Base-by-base conservation (phyloP, 441 rosid genomes). In the Erysimum cheiri region DNA sequence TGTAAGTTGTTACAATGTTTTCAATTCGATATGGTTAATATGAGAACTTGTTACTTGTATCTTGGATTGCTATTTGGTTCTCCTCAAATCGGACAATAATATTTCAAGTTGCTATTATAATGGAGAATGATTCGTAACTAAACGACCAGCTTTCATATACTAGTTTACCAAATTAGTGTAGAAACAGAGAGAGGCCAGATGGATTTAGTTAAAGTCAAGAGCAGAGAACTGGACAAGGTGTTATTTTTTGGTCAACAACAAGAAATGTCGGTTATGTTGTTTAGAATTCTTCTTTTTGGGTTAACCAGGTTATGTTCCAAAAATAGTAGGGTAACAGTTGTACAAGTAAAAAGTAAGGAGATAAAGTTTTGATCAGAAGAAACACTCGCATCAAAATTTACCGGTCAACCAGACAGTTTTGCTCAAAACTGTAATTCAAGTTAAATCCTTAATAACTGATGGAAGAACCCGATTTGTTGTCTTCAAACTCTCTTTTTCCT, bases 401-500 rank as follows among this genome's bases (percentile, higher is more conserved):
- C 59, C 6, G 31, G 39, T 54, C 59, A 54, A 31, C 6, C 37
- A 52, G 56, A 54, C 24, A 14, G 0, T 14, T 48, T 54, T 54
- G 3, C 15, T 0, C 6, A 14, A 32, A 54, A 19, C 11, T 32
- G 26, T 31, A 11, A 14, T 37, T 31, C 13, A n/a, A 8, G 10
- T 5, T 53, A 13, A 29, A 24, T n/a, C 12, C 15, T 50, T 26
- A 50, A 12, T 2, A 50, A 50, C 35, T 50, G 33, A 24, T 22
- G 28, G 33, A 13, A 3, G 10, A 50, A 24, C 58, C 19, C 29
- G 37, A n/a, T 53, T n/a, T 53, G 58, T 53, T 53, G 58, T 53
- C 11, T 53, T 3, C 22, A 28, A 29, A n/a, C 58, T 29, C 57
- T 5, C 6, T 6, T 52, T 52, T 28, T 52, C 15, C 36, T 52